Evolutionary conservation across 2,329 filamentous ascomycete genomes (phyloP).

Genomic region (Laburnicola sp.): DNA sequence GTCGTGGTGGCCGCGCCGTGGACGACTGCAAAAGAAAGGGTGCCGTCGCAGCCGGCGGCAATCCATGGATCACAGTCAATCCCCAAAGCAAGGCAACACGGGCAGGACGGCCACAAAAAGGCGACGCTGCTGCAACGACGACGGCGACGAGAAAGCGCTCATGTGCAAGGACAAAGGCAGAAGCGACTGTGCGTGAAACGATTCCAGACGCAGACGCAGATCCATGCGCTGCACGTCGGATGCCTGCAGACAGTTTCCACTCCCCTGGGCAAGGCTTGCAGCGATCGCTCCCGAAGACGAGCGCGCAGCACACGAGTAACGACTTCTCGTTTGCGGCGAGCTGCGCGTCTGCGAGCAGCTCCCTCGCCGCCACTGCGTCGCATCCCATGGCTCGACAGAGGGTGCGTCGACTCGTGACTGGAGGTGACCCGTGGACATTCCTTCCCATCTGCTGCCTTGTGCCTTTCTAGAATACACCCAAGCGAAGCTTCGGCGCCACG

Average conservation of each 20-base stretch:
- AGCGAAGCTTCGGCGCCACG: no score
- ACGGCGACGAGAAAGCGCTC: slow-evolving; percentile 11
- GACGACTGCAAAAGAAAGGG: no score
- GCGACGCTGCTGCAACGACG: slow-evolving; percentile 22
- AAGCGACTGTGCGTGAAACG: slow-evolving; percentile 34
- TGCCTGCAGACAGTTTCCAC: slow-evolving; percentile 32
- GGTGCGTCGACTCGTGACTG: no score
- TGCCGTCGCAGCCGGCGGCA: no score
- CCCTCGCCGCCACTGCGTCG: slow-evolving; percentile 5
- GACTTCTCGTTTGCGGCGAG: slow-evolving; percentile 15
- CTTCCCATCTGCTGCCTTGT: no score
- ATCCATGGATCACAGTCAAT: no score
- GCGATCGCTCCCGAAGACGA: slow-evolving; percentile 25
- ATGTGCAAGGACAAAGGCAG: slow-evolving; percentile 21
- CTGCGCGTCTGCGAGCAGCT: slow-evolving; percentile 2
- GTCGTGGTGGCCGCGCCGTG: no score
- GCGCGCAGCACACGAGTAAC: slow-evolving; percentile 28
- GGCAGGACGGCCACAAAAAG: not conserved
- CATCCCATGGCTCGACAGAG: no score
- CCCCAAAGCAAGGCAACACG: not conserved
- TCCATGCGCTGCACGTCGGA: slow-evolving; percentile 24
- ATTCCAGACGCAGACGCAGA: slow-evolving; percentile 30
- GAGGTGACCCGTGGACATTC: no score
- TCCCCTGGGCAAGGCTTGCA: slow-evolving; percentile 39
- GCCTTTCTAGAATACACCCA: no score